Evolutionary conservation across 768 basidiomycete genomes (phyloP).

Genomic region (Leccinum fibrillosum): DNA sequence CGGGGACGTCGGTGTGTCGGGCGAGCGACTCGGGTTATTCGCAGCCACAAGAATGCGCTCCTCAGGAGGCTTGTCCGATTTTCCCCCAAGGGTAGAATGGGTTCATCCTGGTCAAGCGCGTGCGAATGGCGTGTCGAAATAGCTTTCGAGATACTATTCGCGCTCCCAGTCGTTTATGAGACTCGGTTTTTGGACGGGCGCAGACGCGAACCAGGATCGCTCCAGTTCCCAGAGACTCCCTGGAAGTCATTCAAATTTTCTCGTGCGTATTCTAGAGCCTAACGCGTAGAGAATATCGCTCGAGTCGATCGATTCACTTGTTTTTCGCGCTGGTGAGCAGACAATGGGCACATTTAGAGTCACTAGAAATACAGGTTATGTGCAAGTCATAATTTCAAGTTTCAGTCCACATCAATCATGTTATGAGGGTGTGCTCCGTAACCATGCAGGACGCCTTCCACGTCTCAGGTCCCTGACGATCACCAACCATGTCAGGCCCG

Average conservation of each 20-base stretch:
- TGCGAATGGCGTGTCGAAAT: not conserved
- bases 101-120: not conserved
- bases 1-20: not conserved
- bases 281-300: too few species aligned
- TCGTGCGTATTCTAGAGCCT: too few species aligned
- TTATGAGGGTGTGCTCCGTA: conserved; percentile 24
- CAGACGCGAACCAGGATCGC: conserved; percentile 4
- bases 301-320: too few species aligned
- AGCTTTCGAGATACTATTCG: not conserved
- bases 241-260: too few species aligned
- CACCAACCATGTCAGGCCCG: not conserved
- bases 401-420: not conserved
- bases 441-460: conserved; percentile 27
- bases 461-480: conserved; percentile 27
- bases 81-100: not conserved
- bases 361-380: not conserved
- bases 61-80: not conserved
- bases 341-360: not conserved
- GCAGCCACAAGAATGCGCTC: not conserved
- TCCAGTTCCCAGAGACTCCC: conserved; percentile 11
- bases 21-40: conserved; percentile 15
- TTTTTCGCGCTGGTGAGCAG: too few species aligned
- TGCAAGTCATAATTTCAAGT: not conserved
- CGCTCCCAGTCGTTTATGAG: not conserved
- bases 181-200: not conserved